Percentiles rank a stretch among this genome's conserved stretches.
These are phyloP conservation scores for Zymoseptoria pseudotritici DNA, from an alignment of 2,329 filamentous ascomycete species.

Conservation along the genomic window DNA sequence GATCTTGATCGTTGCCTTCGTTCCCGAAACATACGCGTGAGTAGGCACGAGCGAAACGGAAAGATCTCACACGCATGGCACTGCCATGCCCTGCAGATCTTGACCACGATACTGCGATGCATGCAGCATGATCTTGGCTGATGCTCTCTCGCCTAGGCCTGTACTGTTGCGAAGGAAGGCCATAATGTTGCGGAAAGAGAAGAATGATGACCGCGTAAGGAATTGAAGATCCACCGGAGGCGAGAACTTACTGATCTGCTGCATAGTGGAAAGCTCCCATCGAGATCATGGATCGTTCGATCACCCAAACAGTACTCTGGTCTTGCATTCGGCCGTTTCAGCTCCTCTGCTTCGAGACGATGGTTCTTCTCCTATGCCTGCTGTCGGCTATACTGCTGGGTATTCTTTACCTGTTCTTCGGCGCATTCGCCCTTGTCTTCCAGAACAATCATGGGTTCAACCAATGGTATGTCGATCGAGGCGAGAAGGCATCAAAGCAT, in stretches of 20 bases:
- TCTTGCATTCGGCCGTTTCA: conserved; percentile 62
- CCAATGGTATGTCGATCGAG: conserved; percentile 43
- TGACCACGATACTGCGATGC: no score
- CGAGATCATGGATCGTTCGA: conserved; percentile 63
- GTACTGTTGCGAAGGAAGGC: conserved; percentile 69
- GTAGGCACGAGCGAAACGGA: not conserved
- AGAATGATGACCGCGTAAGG: conserved; percentile 51
- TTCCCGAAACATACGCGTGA: conserved; percentile 72
- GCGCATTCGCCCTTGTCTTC: conserved; percentile 78
- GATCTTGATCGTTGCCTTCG: conserved; percentile 58
- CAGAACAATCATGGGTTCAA: conserved; percentile 65
- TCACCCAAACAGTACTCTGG: conserved; percentile 46
- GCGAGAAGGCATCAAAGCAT: not conserved
- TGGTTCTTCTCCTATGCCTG: conserved; percentile 74
- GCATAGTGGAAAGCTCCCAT: conserved; percentile 63
- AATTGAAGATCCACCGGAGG: not conserved
- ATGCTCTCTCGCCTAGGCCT: conserved; percentile 24
- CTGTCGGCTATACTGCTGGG: conserved; percentile 81
- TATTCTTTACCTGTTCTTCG: conserved; percentile 85
- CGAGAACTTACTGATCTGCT: not conserved
- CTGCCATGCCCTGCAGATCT: no score
- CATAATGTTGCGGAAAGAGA: conserved; percentile 59
- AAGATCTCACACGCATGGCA: not conserved
- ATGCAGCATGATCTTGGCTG: not conserved
- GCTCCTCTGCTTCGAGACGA: conserved; percentile 59